Evolutionary conservation across 176 grass and related monocot genomes (phyloP).

Genomic region (Juncus effusus): DNA sequence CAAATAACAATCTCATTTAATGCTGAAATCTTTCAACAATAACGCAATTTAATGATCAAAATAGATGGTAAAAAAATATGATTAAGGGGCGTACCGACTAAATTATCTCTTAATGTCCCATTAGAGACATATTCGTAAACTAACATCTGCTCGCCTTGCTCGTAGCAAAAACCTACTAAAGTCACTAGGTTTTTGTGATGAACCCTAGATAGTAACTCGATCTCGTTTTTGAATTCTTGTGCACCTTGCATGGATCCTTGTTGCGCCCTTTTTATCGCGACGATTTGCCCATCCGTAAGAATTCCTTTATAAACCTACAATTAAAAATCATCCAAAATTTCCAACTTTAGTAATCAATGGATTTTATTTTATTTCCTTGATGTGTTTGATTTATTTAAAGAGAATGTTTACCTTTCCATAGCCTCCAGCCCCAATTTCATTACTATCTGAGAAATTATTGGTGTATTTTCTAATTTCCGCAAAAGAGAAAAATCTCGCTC

Average conservation of each 20-base stretch:
- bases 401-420: conserved; percentile 73
- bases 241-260: conserved; percentile 79
- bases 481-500: conserved; percentile 72
- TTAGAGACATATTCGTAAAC: conserved; percentile 81
- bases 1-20: conserved; percentile 21
- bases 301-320: conserved; percentile 75
- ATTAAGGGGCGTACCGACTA: conserved; percentile 43
- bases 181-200: conserved; percentile 85
- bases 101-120: conserved; percentile 65
- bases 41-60: conserved; percentile 5
- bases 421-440: conserved; percentile 73
- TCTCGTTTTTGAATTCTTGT: conserved; percentile 88
- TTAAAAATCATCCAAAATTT: conserved; percentile 13
- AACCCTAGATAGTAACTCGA: conserved; percentile 82
- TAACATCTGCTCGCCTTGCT: conserved; percentile 88
- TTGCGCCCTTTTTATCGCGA: conserved; percentile 78
- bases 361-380: too few species aligned
- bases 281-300: conserved; percentile 46
- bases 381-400: background rate
- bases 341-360: background rate
- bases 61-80: conserved; percentile 12
- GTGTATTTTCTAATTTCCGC: conserved; percentile 74
- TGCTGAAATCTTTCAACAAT: background rate
- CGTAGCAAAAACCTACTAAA: conserved; percentile 79
- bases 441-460: conserved; percentile 53